Percentiles rank a stretch among this genome's conserved stretches.
Conservation (phyloP, 2,329 filamentous ascomycete genomes). For the Aurifilum marmelostoma region DNA sequence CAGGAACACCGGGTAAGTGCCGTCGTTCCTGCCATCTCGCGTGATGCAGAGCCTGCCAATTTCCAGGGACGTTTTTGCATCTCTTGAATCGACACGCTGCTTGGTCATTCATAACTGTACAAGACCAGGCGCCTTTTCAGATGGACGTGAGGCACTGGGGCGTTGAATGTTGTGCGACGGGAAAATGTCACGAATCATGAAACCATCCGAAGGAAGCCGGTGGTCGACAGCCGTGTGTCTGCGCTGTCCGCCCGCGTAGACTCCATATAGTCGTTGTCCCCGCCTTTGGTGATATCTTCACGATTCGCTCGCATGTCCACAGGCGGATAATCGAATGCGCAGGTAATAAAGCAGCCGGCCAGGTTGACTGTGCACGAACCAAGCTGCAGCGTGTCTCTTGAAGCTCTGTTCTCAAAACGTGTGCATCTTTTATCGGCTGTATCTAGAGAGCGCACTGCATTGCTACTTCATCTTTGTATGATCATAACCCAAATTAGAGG, state of each 20-base stretch:
- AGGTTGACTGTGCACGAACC: conserved; percentile 9
- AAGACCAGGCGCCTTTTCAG: background rate
- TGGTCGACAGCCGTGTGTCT: conserved; percentile 12
- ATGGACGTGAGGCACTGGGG: conserved; percentile 9
- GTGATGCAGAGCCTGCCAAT: background rate
- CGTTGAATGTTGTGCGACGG: conserved; percentile 8
- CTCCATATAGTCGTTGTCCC: no score
- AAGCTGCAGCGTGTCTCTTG: background rate
- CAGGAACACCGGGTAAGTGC: background rate
- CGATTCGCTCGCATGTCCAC: conserved; percentile 14
- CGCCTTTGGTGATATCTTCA: conserved; percentile 18
- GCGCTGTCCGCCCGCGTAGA: conserved; percentile 3
- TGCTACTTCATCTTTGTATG: conserved; percentile 6
- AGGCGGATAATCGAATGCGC: conserved; percentile 4
- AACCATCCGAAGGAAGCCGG: conserved; percentile 10
- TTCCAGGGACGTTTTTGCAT: conserved; percentile 11
- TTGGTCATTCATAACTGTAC: conserved; percentile 10
- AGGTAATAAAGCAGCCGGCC: conserved; percentile 7
- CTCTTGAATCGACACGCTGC: background rate
- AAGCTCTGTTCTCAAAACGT: background rate
- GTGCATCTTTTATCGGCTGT: background rate
- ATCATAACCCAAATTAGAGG: conserved; percentile 23
- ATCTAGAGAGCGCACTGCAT: conserved; percentile 20
- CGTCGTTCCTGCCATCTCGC: conserved; percentile 19
- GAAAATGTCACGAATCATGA: conserved; percentile 4